phyloP scores from a whole-genome alignment of 2,329 filamentous ascomycete genomes.

The Periconia macrospinosa region DNA sequence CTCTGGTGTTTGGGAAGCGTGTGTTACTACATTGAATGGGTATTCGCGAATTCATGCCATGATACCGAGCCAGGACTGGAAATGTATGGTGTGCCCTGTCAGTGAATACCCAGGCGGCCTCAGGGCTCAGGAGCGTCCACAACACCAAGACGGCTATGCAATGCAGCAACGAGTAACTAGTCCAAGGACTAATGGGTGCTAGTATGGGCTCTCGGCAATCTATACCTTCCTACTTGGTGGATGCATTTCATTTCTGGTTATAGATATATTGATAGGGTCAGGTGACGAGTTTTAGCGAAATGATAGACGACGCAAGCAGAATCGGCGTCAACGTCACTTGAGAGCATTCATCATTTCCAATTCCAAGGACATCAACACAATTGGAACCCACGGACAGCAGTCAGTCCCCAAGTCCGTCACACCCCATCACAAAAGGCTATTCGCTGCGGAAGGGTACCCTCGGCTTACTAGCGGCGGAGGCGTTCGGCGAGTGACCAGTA shows the following conservation, averaged over 20 bases:
- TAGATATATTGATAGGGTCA: background rate
- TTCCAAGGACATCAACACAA: background rate
- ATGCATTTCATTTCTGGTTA: background rate
- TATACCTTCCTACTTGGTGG: background rate
- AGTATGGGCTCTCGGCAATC: too few relatives aligned
- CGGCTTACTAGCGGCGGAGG: conserved; percentile 24
- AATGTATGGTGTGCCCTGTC: too few relatives aligned
- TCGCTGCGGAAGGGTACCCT: conserved; percentile 26
- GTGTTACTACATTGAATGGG: conserved; percentile 2
- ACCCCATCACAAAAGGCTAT: background rate
- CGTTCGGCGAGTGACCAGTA: conserved; percentile 7
- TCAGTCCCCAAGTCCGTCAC: background rate
- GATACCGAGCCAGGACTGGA: too few relatives aligned
- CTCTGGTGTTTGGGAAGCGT: too few relatives aligned
- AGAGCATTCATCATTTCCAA: background rate
- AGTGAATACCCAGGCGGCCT: conserved; percentile 30
- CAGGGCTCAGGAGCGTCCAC: conserved; percentile 3
- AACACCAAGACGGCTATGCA: background rate
- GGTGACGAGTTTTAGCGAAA: background rate
- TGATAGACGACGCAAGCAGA: too few relatives aligned
- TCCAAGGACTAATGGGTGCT: background rate
- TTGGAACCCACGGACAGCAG: background rate
- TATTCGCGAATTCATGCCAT: conserved; percentile 34
- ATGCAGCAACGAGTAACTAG: background rate
- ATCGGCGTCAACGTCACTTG: too few relatives aligned